These are phyloP conservation scores for Penicillium digitatum DNA, from an alignment of 2,329 filamentous ascomycete species.

Conservation along the genomic window DNA sequence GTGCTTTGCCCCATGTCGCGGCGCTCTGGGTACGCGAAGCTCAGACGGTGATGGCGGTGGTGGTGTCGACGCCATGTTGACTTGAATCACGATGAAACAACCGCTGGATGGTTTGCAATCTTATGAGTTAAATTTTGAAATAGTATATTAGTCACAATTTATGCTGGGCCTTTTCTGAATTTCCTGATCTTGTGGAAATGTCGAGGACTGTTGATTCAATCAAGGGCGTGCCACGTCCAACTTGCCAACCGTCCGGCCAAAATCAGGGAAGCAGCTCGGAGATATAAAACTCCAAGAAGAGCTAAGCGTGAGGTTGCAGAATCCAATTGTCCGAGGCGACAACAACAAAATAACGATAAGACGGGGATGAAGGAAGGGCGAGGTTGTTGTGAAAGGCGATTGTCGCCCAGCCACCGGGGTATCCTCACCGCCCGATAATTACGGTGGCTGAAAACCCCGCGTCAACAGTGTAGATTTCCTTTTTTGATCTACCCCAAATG, in stretches of 20 bases:
- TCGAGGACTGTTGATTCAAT: slow-evolving; percentile 3
- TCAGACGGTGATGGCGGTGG: slow-evolving; percentile 36
- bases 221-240: slow-evolving; percentile 11
- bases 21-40: slow-evolving; percentile 43
- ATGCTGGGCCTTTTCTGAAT: slow-evolving; percentile 1
- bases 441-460: slow-evolving; percentile 14
- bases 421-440: slow-evolving; percentile 15
- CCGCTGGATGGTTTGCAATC: neutral
- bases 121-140: neutral
- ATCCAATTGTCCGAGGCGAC: slow-evolving; percentile 6
- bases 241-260: neutral
- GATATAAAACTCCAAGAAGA: neutral
- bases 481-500: slow-evolving; percentile 7
- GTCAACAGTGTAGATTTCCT: slow-evolving; percentile 17
- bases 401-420: slow-evolving; percentile 22
- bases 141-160: neutral
- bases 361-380: slow-evolving; percentile 17
- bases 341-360: slow-evolving; percentile 6
- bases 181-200: neutral
- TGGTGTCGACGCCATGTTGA: slow-evolving; percentile 44
- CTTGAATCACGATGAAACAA: neutral
- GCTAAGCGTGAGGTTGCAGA: neutral
- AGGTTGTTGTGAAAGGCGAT: slow-evolving; percentile 18
- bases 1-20: slow-evolving; percentile 45
- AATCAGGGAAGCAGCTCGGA: neutral